Conservation (phyloP, 345 rosid genomes). For the Eucalyptus viminalis region DNA sequence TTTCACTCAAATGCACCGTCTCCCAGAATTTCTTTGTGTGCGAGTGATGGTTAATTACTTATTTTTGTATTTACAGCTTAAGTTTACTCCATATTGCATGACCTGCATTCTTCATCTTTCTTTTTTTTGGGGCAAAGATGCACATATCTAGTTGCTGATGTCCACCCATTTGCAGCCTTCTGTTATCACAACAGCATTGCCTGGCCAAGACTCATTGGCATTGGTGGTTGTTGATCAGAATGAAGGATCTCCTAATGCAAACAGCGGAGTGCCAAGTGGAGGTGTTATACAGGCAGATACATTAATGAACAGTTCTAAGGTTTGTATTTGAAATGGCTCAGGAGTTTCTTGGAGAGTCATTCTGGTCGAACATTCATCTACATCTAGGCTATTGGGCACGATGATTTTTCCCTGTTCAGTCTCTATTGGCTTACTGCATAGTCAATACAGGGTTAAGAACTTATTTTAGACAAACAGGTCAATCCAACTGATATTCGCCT, state of each 20-base stretch:
- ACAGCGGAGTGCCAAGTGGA: conserved; percentile 24
- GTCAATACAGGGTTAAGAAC: not conserved
- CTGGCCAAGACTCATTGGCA: conserved; percentile 13
- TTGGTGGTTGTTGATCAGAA: conserved; percentile 23
- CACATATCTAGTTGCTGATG: not conserved
- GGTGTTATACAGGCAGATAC: conserved; percentile 22
- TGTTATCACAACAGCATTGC: not conserved
- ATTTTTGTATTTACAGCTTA: not conserved
- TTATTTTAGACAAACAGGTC: not conserved
- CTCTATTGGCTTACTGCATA: not conserved
- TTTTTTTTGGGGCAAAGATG: not conserved
- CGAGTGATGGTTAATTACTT: not conserved
- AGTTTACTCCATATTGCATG: not conserved
- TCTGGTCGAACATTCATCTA: not conserved
- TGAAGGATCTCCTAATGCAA: not conserved
- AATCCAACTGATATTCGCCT: not conserved
- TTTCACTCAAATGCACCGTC: not conserved
- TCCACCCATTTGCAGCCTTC: not conserved
- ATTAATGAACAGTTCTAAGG: conserved; percentile 27
- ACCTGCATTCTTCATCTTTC: not conserved
- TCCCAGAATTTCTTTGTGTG: not conserved
- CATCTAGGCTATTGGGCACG: not conserved
- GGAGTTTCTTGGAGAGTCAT: not conserved
- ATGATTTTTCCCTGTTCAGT: not conserved
- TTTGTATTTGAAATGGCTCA: not conserved